Evolutionary conservation across 208 protist genomes (phyloP), one percentile per base, ranked within the genome.

Genomic region (Wallacemonas sp.): DNA sequence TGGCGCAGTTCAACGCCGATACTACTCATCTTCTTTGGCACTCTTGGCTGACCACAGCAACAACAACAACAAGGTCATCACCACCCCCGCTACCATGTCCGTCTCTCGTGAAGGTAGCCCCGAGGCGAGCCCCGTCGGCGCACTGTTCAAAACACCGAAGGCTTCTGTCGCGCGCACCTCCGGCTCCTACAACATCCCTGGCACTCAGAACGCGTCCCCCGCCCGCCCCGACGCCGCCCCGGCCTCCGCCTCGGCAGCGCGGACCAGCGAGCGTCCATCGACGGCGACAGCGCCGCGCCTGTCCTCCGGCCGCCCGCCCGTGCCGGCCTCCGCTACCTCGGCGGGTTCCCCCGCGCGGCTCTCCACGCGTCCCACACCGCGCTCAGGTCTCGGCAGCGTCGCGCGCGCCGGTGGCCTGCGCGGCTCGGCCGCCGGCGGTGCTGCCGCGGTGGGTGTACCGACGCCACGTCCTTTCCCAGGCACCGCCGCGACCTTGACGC

Each of bases 401-500:
- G 33, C 34, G n/a, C 65, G 29, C 5, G 21, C 67, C 19, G 48
- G 53, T 22, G 57, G 19, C 21, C n/a, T 12, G 12, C 21, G 15
- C 8, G 45, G 15, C 17, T 12, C 59, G 32, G 39, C 36, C n/a
- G 38, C 41, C 13, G 53, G 48, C 60, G 41, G 32, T 22, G 38
- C 32, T 21, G 71, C 30, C 13, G n/a, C n/a, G n/a, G 38, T 19
- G 26, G 36, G 33, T 13, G 36, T 60, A 33, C 44, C 59, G 27
- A 71, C 55, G 54, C 17, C 39, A 17, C 34, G 42, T 44, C 24
- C 57, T 37, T 26, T 29, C 42, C 21, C 19, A 3, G 22, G 26
- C n/a, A 21, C 24, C 66, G 45, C 22, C 38, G 32, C 46, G 3
- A 33, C 68, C 38, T 37, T 61, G 44, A 29, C 67, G 46, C 62